These are phyloP conservation scores for Erucastrum elatum DNA, from an alignment of 345 rosid genomes.

Conservation along the genomic window DNA sequence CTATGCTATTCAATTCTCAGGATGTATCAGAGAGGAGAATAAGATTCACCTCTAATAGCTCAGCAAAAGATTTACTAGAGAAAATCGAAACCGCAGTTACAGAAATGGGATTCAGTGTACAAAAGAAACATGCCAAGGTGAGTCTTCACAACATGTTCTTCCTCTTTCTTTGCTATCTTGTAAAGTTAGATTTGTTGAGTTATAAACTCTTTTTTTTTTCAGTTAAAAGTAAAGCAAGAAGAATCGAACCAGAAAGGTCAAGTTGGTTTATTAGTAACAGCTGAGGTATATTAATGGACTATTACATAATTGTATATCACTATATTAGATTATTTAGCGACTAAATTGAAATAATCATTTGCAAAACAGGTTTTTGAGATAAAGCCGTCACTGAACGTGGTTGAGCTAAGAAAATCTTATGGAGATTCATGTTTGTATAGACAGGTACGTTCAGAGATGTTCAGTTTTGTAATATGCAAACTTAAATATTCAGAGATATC, in stretches of 20 bases:
- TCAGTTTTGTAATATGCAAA: background rate
- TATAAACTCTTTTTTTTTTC: background rate
- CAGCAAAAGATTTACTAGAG: constrained; percentile 68
- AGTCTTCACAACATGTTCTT: constrained; percentile 24
- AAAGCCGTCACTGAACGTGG: constrained; percentile 74
- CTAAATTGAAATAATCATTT: constrained; percentile 2
- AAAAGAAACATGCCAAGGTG: constrained; percentile 79
- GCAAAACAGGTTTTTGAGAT: constrained; percentile 73
- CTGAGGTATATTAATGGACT: constrained; percentile 59
- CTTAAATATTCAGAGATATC: background rate
- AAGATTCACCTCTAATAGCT: constrained; percentile 82
- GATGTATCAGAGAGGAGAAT: constrained; percentile 89
- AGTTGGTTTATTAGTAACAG: constrained; percentile 62
- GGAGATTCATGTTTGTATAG: constrained; percentile 79
- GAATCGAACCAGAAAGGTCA: constrained; percentile 49
- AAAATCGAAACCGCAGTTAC: constrained; percentile 66
- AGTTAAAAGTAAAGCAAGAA: constrained; percentile 78
- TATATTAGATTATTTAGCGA: background rate
- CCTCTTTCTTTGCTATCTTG: background rate
- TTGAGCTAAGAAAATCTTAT: constrained; percentile 75
- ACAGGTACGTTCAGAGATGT: constrained; percentile 50
- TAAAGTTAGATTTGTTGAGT: background rate
- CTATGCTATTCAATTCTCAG: constrained; percentile 37
- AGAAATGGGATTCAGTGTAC: constrained; percentile 88
- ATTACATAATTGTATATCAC: background rate